Conservation (phyloP, 192 early-diverging fungal species). For the Rhizophagus sp. region DNA sequence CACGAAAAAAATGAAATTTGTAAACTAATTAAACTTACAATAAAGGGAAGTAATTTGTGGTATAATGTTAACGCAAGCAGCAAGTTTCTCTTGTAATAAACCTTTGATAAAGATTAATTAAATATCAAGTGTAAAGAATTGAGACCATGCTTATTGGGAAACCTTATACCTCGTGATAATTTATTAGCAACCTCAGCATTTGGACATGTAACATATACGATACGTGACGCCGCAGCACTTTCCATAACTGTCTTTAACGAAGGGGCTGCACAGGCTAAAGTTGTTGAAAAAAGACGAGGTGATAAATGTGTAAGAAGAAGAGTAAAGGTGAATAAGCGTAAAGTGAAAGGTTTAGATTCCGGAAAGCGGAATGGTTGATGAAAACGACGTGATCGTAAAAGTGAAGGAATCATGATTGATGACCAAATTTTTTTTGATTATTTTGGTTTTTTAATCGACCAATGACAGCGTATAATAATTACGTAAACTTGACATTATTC, state of each 20-base stretch:
- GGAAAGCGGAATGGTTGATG: not conserved
- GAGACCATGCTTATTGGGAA: not conserved
- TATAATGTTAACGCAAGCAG: conserved; percentile 11
- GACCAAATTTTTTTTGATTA: too few relatives aligned
- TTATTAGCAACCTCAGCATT: not conserved
- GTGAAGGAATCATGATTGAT: too few relatives aligned
- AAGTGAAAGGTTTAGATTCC: not conserved
- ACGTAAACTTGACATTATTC: too few relatives aligned
- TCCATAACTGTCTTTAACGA: not conserved
- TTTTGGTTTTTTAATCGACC: too few relatives aligned
- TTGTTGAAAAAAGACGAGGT: not conserved
- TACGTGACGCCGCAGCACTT: not conserved
- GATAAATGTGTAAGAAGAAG: not conserved
- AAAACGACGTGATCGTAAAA: too few relatives aligned
- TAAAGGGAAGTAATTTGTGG: conserved; percentile 14
- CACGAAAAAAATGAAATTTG: not conserved
- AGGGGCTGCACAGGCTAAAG: not conserved
- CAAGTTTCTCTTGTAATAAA: conserved; percentile 16
- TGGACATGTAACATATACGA: not conserved
- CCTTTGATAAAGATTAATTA: not conserved
- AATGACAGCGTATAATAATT: too few relatives aligned
- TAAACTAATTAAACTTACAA: not conserved
- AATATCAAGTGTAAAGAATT: not conserved
- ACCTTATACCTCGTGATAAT: not conserved
- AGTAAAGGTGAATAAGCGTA: not conserved